Percentiles rank a stretch among this genome's conserved stretches.
Conservation (phyloP, 1,284 basidiomycete genomes). For the Schizophyllum amplum region DNA sequence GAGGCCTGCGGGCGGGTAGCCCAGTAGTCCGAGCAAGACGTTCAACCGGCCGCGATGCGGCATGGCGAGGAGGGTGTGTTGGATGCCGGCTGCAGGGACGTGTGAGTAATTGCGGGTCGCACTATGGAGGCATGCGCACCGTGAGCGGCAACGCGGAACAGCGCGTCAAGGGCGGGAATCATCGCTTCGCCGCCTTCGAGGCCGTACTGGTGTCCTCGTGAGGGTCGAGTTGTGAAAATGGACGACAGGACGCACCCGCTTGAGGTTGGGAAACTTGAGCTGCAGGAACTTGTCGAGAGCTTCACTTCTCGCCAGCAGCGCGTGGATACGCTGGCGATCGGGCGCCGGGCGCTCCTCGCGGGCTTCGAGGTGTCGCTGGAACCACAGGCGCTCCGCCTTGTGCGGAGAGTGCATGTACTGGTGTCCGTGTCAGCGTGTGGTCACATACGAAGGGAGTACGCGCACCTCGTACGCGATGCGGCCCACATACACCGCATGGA, state of each 20-base stretch:
- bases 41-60: conserved; percentile 86
- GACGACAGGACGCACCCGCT: conserved; percentile 36
- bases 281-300: conserved; percentile 79
- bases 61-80: conserved; percentile 72
- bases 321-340: conserved; percentile 53
- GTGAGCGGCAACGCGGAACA: conserved; percentile 61
- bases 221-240: background rate
- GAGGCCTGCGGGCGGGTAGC: conserved; percentile 56
- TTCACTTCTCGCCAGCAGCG: conserved; percentile 67
- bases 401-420: conserved; percentile 78
- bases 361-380: conserved; percentile 75
- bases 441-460: no score
- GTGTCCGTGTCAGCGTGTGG: background rate
- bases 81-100: conserved; percentile 45
- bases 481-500: conserved; percentile 71
- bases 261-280: conserved; percentile 76
- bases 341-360: conserved; percentile 25
- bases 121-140: conserved; percentile 29
- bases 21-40: conserved; percentile 72
- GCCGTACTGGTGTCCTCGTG: conserved; percentile 44
- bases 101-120: background rate
- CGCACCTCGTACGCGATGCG: conserved; percentile 73
- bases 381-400: conserved; percentile 79
- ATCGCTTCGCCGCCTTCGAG: conserved; percentile 88
- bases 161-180: conserved; percentile 73